Evolutionary conservation across 2,329 filamentous ascomycete genomes (phyloP).

Genomic region (Fusarium falciforme): DNA sequence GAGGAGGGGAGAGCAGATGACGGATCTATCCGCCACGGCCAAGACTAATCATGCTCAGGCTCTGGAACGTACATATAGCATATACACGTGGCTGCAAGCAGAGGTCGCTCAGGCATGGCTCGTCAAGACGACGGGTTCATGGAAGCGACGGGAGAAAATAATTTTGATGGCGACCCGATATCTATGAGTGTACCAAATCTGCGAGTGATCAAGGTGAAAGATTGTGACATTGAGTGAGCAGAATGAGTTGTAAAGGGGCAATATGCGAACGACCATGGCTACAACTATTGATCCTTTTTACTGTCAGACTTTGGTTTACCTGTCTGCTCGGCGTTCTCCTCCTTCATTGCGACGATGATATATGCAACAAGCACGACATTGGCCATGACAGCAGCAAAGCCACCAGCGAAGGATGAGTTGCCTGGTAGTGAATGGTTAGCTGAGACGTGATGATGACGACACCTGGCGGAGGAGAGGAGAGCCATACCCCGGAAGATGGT

Average conservation of each 20-base stretch:
- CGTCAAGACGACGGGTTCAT: constrained; percentile 14
- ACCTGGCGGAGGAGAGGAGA: background rate
- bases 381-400: constrained; percentile 85
- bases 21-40: constrained; percentile 38
- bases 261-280: background rate
- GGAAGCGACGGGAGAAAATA: constrained; percentile 29
- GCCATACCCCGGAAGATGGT: constrained; percentile 78
- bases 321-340: constrained; percentile 72
- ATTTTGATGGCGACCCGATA: constrained; percentile 26
- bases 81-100: constrained; percentile 43
- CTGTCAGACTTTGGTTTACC: constrained; percentile 57
- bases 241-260: background rate
- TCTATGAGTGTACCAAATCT: background rate
- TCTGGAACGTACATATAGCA: constrained; percentile 43
- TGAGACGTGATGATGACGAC: constrained; percentile 3
- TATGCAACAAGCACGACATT: constrained; percentile 94
- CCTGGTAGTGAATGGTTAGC: constrained; percentile 61
- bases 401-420: constrained; percentile 89
- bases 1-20: constrained; percentile 27
- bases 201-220: background rate
- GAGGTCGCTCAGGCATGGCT: constrained; percentile 28
- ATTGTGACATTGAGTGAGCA: background rate
- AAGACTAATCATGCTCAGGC: constrained; percentile 42
- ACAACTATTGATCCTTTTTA: constrained; percentile 61
- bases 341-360: constrained; percentile 88